phyloP scores from a whole-genome alignment of 2,329 filamentous ascomycete species.

The Didymella pinodella region DNA sequence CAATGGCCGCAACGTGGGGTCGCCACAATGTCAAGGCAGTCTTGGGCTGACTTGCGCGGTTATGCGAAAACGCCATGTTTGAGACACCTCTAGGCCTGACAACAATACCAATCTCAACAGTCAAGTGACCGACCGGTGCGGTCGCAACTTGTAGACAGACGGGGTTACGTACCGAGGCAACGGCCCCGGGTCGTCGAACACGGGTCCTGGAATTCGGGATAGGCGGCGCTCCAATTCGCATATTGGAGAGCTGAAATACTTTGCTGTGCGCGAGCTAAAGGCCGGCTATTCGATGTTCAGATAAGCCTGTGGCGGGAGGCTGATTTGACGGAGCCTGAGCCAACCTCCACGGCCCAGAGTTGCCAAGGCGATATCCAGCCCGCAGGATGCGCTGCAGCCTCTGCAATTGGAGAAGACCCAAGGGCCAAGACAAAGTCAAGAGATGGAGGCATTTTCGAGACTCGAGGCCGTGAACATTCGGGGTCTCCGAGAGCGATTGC shows the following conservation, averaged over 20 bases:
- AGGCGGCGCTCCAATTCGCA: conserved; percentile 2
- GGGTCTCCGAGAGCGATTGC: conserved; percentile 32
- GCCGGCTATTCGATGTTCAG: conserved; percentile 24
- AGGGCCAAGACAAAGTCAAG: conserved; percentile 41
- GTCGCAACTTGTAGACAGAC: conserved; percentile 2
- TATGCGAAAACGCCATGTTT: background rate
- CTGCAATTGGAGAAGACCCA: conserved; percentile 37
- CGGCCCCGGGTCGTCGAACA: conserved; percentile 14
- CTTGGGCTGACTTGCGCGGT: background rate
- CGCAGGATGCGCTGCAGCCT: conserved; percentile 19
- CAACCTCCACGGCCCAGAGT: conserved; percentile 35
- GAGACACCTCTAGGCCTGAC: background rate
- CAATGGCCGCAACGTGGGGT: conserved; percentile 6
- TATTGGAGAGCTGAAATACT: conserved; percentile 3
- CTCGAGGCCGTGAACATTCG: conserved; percentile 25
- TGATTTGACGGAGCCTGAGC: conserved; percentile 31
- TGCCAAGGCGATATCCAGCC: conserved; percentile 38
- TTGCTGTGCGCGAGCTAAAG: conserved; percentile 1
- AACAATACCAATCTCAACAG: background rate
- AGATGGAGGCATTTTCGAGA: conserved; percentile 29
- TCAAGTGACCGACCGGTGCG: background rate
- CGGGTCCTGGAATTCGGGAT: conserved; percentile 2
- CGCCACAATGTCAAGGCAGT: conserved; percentile 6
- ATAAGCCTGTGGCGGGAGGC: conserved; percentile 40
- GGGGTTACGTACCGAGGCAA: conserved; percentile 20